Evolutionary conservation across 192 early-diverging fungal genomes (phyloP).

Genomic region (Helicostylum pulchrum): DNA sequence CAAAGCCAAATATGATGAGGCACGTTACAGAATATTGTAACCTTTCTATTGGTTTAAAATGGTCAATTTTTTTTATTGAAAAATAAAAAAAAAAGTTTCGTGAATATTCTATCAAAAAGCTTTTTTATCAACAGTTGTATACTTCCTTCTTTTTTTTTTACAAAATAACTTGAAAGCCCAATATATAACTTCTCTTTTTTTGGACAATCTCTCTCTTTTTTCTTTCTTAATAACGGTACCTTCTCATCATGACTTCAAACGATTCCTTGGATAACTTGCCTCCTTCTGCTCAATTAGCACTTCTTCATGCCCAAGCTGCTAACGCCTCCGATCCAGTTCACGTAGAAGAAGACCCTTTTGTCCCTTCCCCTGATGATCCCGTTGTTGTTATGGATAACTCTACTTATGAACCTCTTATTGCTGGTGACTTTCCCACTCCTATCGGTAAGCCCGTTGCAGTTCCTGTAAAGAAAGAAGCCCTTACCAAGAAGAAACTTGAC

Average conservation of each 20-base stretch:
- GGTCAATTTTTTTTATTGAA: not conserved
- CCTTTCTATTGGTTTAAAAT: too few relatives aligned
- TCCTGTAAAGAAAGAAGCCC: constrained; percentile 5
- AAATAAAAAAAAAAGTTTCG: too few relatives aligned
- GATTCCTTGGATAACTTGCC: constrained; percentile 21
- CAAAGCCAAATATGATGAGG: not conserved
- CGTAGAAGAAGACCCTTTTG: constrained; percentile 17
- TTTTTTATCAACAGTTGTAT: not conserved
- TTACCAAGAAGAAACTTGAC: constrained; percentile 42
- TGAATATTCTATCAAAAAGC: too few relatives aligned
- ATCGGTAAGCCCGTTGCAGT: constrained; percentile 20
- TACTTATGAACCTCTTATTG: constrained; percentile 23
- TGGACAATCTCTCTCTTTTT: too few relatives aligned
- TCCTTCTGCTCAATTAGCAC: constrained; percentile 38
- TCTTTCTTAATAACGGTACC: not conserved
- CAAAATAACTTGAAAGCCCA: too few relatives aligned
- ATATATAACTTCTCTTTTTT: not conserved
- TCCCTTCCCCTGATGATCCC: constrained; percentile 30
- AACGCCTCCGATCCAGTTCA: not conserved
- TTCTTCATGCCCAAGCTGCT: constrained; percentile 36
- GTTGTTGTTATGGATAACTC: constrained; percentile 20
- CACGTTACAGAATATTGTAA: too few relatives aligned
- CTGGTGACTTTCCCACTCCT: constrained; percentile 30
- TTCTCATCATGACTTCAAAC: constrained; percentile 14
- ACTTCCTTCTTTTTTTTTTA: not conserved